phyloP scores from a whole-genome alignment of 2,329 filamentous ascomycete species.

The Xylaria sp. region DNA sequence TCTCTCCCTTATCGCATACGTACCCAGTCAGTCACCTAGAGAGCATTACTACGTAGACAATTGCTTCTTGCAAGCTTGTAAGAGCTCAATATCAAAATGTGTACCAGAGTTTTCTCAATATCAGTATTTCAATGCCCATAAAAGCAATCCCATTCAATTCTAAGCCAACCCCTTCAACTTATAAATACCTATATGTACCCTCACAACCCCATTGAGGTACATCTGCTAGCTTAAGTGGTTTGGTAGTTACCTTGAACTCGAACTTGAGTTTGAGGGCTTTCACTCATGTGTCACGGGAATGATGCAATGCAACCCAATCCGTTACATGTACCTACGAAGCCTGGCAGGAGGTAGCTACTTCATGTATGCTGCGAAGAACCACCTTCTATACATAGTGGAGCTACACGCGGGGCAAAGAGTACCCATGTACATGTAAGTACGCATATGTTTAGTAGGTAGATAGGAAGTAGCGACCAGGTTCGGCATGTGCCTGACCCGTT shows the following conservation, averaged over 20 bases:
- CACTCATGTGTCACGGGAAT: conserved; percentile 9
- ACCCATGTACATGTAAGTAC: no score
- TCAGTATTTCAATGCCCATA: no score
- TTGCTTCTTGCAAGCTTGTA: no score
- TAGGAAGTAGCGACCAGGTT: background rate
- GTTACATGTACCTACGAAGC: conserved; percentile 3
- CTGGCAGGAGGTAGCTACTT: background rate
- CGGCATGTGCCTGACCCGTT: conserved; percentile 12
- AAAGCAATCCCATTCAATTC: no score
- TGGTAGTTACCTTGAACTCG: background rate
- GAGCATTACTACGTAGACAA: no score
- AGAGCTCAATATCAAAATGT: background rate
- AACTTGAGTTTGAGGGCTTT: background rate
- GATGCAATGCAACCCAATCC: conserved; percentile 25
- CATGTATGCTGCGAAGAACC: background rate
- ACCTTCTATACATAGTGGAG: background rate
- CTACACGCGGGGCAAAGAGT: background rate
- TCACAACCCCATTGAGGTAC: background rate
- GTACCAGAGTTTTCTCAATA: background rate
- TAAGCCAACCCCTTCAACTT: no score
- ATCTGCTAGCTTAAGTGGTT: background rate
- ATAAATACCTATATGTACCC: background rate
- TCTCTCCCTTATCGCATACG: no score
- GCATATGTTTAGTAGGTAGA: no score
- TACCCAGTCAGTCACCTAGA: no score